Evolutionary conservation across 176 grass and related monocot species (phyloP), one percentile per base, ranked within the genome.

Genomic region (Pharus latifolius): DNA sequence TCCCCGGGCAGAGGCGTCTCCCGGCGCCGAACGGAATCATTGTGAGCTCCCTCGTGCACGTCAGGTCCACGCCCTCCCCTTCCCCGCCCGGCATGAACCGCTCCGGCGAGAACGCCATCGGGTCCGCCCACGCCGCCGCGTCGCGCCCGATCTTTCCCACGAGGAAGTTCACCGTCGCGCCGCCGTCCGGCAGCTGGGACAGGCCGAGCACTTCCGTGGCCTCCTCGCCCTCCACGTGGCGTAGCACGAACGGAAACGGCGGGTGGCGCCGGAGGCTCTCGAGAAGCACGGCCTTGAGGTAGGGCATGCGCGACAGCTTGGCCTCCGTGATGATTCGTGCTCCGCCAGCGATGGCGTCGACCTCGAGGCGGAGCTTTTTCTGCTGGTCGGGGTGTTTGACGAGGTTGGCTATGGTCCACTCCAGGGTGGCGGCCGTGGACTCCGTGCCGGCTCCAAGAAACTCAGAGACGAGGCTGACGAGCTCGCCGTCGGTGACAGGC

Each of bases 391-490:
- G 75, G 6, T 32, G 25, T n/a, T 80, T 71, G 10, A 80, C 56
- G 12, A 80, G 77, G 24, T 80, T 80, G 43, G 66, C 66, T 65
- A 71, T 80, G 56, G 58, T 71, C 66, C 65, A 71, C 23, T 71
- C 22, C 24, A 80, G 58, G 10, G 56, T 22, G 0, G 33, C 4
- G 1, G n/a, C 20, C 6, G 34, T 80, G 23, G 77, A 24, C 30
- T 80, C 67, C 0, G 46, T 52, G 43, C 31, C 54, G 3, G 15
- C 32, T 3, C 54, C 47, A 50, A 70, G 28, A 11, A 79, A 62
- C 54, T 79, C 76, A 1, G 30, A 60, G 19, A 46, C 49, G 20
- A 79, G 65, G 65, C 29, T 79, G 9, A 80, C 46, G 6, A 71
- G 12, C 77, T 80, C 46, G 12, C 53, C 64, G 0, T 78, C 76